Evolutionary conservation across 2,329 filamentous ascomycete genomes (phyloP), one percentile per base, ranked within the genome.

Genomic region (Sporothrix globosa): DNA sequence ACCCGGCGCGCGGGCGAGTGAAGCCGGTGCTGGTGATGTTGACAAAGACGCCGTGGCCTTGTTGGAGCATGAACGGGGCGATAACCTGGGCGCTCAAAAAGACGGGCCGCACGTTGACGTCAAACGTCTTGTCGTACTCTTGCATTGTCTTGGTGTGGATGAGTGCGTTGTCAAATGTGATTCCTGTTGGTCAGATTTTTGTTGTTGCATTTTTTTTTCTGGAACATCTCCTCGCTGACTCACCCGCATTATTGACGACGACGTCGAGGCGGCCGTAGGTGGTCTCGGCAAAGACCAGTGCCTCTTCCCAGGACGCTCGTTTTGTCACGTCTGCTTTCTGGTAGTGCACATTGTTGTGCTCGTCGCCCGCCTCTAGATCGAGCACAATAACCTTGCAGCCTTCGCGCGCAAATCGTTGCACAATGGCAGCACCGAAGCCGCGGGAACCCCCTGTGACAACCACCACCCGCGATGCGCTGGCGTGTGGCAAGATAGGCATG

Each of bases 211-310:
- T 53, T 9, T 24, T 10, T 53, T 21, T 53, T n/a, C 6, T 21
- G 21, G 9, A 19, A n/a, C 1, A n/a, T 24, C 2, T 53, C 5
- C 50, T 7, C 6, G 14, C 27, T 21, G 13, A 2, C 54, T 27
- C 34, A 48, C 63, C 63, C 6, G 63, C 63, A 66, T 66, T 66
- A 30, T 66, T 66, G 63, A 66, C 27, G 27, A 66, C 63, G 2
- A 66, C 27, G 19, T 66, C 63, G 6, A 66, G 14, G 27, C 44
- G 44, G 24, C 63, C 63, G 27, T 66, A 24, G 13, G 24, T 34
- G 3, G 9, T 66, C 46, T 66, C 17, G 14, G 44, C 27, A 24
- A 39, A 66, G 1, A 9, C 4, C 24, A 66, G 17, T 1, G 63
- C 63, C 48, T 50, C 63, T 13, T 66, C 63, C 63, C 63, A 66